Conservation (phyloP, 2,329 filamentous ascomycete genomes). For the Penicillium carneum region DNA sequence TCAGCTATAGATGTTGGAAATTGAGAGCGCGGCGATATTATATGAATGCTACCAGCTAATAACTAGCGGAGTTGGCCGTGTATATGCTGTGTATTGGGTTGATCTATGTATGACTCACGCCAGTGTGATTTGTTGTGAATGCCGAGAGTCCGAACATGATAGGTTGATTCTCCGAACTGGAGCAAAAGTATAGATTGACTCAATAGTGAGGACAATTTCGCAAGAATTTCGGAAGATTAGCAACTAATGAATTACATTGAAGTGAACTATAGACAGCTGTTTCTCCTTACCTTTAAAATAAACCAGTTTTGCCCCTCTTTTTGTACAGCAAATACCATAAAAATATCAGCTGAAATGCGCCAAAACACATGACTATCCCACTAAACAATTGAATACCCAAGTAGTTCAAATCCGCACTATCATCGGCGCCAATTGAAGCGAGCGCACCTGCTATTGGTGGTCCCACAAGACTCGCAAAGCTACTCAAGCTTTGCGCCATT, state of each 20-base stretch:
- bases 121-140: constrained; percentile 4
- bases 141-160: constrained; percentile 13
- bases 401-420: constrained; percentile 42
- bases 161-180: constrained; percentile 6
- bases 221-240: not conserved
- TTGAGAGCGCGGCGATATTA: not conserved
- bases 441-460: constrained; percentile 59
- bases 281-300: constrained; percentile 21
- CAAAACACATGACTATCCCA: constrained; percentile 51
- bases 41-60: not conserved
- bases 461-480: constrained; percentile 57
- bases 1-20: not conserved
- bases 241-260: too few relatives aligned
- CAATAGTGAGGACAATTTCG: not conserved
- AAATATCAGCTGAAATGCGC: constrained; percentile 42
- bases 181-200: not conserved
- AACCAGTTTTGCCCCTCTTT: constrained; percentile 28
- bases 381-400: constrained; percentile 57
- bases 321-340: constrained; percentile 33
- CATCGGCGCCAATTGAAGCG: constrained; percentile 47
- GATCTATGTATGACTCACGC: constrained; percentile 10
- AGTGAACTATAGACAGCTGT: not conserved
- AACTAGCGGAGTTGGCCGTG: too few relatives aligned
- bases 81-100: too few relatives aligned
- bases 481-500: constrained; percentile 59